Base-by-base conservation (phyloP, 2,329 filamentous ascomycete species). In the Coniochaeta sp. region DNA sequence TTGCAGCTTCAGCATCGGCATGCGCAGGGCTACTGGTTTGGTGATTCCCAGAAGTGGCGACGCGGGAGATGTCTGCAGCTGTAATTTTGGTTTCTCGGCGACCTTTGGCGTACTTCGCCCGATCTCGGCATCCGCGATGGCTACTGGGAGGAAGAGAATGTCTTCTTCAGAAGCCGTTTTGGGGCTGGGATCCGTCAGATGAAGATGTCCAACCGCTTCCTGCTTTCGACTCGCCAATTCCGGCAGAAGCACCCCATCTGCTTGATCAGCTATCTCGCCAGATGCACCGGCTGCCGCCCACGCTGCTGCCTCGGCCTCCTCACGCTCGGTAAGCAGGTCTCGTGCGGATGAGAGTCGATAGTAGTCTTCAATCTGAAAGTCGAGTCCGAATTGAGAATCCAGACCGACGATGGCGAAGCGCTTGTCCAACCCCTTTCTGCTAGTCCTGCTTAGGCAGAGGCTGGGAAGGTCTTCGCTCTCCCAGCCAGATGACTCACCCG, bases 1-100 rank as follows among this genome's bases (percentile, higher is more conserved):
- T 58, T 65, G 64, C 4, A 65, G 58, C 57, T 55, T 65, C 6
- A 65, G 60, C 1, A 47, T 36, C 17, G 64, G 63, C 11, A 59
- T 44, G 19, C 54, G 54, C 12, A 57, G 31, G 19, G 60, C 14
- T 52, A 56, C n/a, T 58, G 60, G 47, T 58, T 62, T 31, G 61
- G 55, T 52, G 2, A 52, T 52, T 6, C 24, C 2, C 36, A 56
- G 40, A 3, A 58, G 57, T 8, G 62, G 43, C 5, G 57, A 55
- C 12, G 19, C 12, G 26, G 58, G 50, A 12, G 57, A 43, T 17
- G 34, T n/a, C 22, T 58, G 22, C 6, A 47, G 59, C 12, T 31
- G 54, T 5, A 59, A 26, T 6, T 31, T 28, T 3, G 36, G n/a
- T 34, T 43, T 54, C 14, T 24, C 26, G 0, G 33, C 6, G 34